Conservation (phyloP, 2,329 filamentous ascomycete genomes). For the Fusarium palustre region DNA sequence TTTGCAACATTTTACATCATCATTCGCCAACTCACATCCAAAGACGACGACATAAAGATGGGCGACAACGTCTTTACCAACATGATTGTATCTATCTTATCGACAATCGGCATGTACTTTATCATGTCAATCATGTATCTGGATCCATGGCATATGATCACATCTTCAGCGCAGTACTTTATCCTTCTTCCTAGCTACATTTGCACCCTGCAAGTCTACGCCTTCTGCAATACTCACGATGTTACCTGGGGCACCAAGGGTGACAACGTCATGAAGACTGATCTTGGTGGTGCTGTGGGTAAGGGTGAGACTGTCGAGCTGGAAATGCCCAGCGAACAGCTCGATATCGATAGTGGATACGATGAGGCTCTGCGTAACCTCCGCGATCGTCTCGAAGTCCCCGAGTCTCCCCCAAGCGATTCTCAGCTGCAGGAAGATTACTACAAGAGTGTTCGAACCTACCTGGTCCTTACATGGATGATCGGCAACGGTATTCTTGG, state of each 20-base stretch:
- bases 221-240: conserved; percentile 71
- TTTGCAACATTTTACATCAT: conserved; percentile 93
- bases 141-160: conserved; percentile 99
- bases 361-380: conserved; percentile 97
- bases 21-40: conserved; percentile 75
- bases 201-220: conserved; percentile 97
- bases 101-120: conserved; percentile 94
- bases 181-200: conserved; percentile 92
- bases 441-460: conserved; percentile 95
- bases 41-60: conserved; percentile 64
- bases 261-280: conserved; percentile 93
- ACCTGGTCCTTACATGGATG: conserved; percentile 98
- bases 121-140: conserved; percentile 96
- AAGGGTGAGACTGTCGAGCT: conserved; percentile 87
- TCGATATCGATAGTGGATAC: conserved; percentile 97
- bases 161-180: conserved; percentile 91
- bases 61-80: conserved; percentile 96
- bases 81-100: conserved; percentile 87
- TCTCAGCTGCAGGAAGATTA: conserved; percentile 96
- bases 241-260: conserved; percentile 77
- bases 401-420: conserved; percentile 71
- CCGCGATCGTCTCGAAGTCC: conserved; percentile 89
- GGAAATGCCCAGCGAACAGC: conserved; percentile 97
- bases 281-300: conserved; percentile 86
- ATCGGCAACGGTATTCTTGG: conserved; percentile 89